phyloP scores from a whole-genome alignment of 768 basidiomycete species.

The Phanerochaete sordida region DNA sequence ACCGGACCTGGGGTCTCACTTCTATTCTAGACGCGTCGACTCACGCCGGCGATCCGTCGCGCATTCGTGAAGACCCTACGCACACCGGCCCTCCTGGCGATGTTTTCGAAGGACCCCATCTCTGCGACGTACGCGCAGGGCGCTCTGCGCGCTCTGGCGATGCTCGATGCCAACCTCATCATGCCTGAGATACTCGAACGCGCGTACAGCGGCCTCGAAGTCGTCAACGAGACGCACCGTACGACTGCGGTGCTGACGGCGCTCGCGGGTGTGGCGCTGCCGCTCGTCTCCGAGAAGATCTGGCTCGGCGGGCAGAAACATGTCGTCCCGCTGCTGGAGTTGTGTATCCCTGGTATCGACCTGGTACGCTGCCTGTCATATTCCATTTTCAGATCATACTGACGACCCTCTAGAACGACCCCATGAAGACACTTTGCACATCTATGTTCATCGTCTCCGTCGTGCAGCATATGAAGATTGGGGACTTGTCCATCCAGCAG shows the following conservation, averaged over 20 bases:
- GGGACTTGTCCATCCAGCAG: slow-evolving; percentile 65
- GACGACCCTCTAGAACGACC: slow-evolving; percentile 57
- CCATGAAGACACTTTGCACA: slow-evolving; percentile 74
- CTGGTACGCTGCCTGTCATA: slow-evolving; percentile 42
- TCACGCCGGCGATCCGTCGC: slow-evolving; percentile 78
- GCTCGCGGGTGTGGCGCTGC: slow-evolving; percentile 71
- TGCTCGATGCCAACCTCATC: slow-evolving; percentile 78
- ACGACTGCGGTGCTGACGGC: slow-evolving; percentile 90
- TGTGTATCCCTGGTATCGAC: slow-evolving; percentile 91
- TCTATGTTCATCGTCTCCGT: slow-evolving; percentile 74
- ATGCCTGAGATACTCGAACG: slow-evolving; percentile 92
- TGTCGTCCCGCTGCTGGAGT: slow-evolving; percentile 80
- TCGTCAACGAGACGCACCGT: slow-evolving; percentile 91
- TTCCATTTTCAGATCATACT: not conserved
- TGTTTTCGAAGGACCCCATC: slow-evolving; percentile 84
- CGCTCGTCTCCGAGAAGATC: slow-evolving; percentile 69
- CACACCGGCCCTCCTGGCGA: slow-evolving; percentile 85
- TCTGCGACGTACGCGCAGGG: slow-evolving; percentile 82
- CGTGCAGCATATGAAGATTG: slow-evolving; percentile 74
- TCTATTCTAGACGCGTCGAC: slow-evolving; percentile 55
- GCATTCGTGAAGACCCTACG: slow-evolving; percentile 78
- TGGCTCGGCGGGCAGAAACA: slow-evolving; percentile 91
- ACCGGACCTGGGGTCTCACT: not conserved
- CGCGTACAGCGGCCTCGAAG: slow-evolving; percentile 88
- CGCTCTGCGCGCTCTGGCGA: slow-evolving; percentile 71